Percentiles rank a stretch among this genome's conserved stretches.
Evolutionary conservation across 768 basidiomycete species (phyloP).

Genomic region (Podaxis mareebaensis): DNA sequence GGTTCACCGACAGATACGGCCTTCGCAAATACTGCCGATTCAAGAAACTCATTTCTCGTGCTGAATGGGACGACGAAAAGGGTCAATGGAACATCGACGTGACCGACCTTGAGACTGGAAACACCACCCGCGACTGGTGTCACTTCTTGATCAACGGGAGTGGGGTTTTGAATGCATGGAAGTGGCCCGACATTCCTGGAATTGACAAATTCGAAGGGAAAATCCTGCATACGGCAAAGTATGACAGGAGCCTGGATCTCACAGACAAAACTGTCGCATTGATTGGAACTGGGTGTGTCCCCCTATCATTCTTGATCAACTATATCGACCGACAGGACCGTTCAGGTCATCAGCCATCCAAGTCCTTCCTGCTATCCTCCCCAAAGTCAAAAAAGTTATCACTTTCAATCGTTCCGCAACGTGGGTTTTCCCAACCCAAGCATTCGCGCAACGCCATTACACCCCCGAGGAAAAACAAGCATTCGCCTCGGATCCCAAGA

Average conservation of each 20-base stretch:
- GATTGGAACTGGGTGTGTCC: conserved; percentile 38
- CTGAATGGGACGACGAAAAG: conserved; percentile 28
- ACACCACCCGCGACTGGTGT: conserved; percentile 24
- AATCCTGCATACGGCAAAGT: conserved; percentile 37
- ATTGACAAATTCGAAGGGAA: conserved; percentile 32
- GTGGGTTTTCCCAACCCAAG: conserved; percentile 31
- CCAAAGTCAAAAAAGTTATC: conserved; percentile 35
- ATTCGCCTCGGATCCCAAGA: conserved; percentile 38
- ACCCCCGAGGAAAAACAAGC: conserved; percentile 40
- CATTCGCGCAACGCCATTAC: conserved; percentile 31
- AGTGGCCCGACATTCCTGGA: conserved; percentile 38
- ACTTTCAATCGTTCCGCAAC: conserved; percentile 34
- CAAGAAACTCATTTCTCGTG: conserved; percentile 27
- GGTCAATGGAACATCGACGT: conserved; percentile 32
- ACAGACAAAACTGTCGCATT: conserved; percentile 37
- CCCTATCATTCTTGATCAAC: too few relatives aligned
- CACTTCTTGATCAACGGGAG: conserved; percentile 35
- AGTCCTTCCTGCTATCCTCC: conserved; percentile 33
- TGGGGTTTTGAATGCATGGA: conserved; percentile 39
- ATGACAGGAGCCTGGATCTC: conserved; percentile 27
- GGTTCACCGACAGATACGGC: conserved; percentile 29
- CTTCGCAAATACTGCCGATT: conserved; percentile 33
- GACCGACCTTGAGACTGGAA: conserved; percentile 21
- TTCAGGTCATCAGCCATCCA: conserved; percentile 35
- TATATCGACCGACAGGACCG: background rate